Base-by-base conservation (phyloP, 768 basidiomycete genomes). In the Rhodocollybia butyracea region DNA sequence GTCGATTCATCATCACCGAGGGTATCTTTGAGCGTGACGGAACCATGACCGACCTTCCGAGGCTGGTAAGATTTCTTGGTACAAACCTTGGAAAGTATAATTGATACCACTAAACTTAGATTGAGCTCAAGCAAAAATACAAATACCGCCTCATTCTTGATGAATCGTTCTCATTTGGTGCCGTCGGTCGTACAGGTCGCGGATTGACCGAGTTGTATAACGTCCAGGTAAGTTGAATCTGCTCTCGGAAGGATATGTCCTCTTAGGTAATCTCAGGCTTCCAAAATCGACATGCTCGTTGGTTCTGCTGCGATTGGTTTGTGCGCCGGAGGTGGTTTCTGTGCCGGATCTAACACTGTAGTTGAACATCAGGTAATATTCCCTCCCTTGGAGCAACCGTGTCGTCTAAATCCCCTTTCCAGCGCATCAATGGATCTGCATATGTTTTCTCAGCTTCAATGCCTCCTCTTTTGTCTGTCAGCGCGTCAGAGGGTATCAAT, bases 11-110 rank as follows among this genome's bases (percentile, higher is more conserved):
- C 65, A 83, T 99, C 50, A 94, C 96, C 0, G 97, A 98, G 66
- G 97, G 97, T 38, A 88, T 99, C 42, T 98, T 97, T 64, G 94
- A 98, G 70, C 89, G 87, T 65, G 94, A 98, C 63, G 97, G 95
- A 11, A 83, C 81, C 56, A 93, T 98, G 83, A 79, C 86, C 50
- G 94, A 99, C 71, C 70, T 99, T 32, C 95, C 96, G 3, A 92
- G 89, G 66, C 76, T 98, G 56, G 94, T 96, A 58, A 57, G 91
- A 2, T 22, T 6, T 38, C 54, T 26, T 57, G n/a, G 36, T 21
- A 31, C 46, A 1, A 30, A 12, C 48, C 13, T 32, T 34, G n/a
- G 17, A n/a, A 22, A 38, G 8, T 32, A 22, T 40, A 19, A 29
- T 8, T 51, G 38, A 5, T 31, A 21, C 58, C 51, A 43, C 7